These are phyloP conservation scores for Pichia norvegensis DNA, from an alignment of 1,139 yeast species.

Conservation along the genomic window DNA sequence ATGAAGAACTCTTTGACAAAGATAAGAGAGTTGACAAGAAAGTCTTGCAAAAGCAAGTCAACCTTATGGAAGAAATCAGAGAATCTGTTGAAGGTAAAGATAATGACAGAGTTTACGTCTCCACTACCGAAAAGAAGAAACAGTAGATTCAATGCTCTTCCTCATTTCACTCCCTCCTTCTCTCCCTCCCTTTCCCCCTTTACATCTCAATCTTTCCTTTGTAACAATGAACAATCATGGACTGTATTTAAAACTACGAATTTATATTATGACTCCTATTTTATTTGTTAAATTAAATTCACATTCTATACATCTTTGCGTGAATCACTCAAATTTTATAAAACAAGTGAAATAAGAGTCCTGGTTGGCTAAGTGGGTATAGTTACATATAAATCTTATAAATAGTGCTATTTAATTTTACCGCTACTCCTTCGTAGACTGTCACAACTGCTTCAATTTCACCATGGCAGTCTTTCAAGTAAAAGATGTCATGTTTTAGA, in stretches of 20 bases:
- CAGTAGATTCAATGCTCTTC: constrained; percentile 1
- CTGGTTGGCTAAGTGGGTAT: too few species aligned
- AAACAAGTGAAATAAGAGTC: too few species aligned
- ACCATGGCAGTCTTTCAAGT: too few species aligned
- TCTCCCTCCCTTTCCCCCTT: not conserved
- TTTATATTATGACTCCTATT: not conserved
- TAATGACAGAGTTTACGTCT: constrained; percentile 49
- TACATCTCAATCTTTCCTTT: not conserved
- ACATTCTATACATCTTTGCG: too few species aligned
- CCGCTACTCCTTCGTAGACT: too few species aligned
- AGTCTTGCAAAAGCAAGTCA: constrained; percentile 67
- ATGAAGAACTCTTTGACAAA: constrained; percentile 71
- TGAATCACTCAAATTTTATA: too few species aligned
- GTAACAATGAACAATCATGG: not conserved
- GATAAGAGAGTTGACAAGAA: constrained; percentile 47
- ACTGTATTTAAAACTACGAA: not conserved
- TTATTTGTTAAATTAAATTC: not conserved
- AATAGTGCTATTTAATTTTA: too few species aligned
- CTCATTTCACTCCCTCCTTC: not conserved
- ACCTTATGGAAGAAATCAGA: constrained; percentile 75
- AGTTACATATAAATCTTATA: too few species aligned
- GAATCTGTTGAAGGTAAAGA: constrained; percentile 68
- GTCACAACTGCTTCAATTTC: too few species aligned
- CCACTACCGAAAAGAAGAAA: constrained; percentile 26
- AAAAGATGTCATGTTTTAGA: too few species aligned